Evolutionary conservation across 2,329 filamentous ascomycete genomes (phyloP).

Genomic region (Epicoccum sorghinum): DNA sequence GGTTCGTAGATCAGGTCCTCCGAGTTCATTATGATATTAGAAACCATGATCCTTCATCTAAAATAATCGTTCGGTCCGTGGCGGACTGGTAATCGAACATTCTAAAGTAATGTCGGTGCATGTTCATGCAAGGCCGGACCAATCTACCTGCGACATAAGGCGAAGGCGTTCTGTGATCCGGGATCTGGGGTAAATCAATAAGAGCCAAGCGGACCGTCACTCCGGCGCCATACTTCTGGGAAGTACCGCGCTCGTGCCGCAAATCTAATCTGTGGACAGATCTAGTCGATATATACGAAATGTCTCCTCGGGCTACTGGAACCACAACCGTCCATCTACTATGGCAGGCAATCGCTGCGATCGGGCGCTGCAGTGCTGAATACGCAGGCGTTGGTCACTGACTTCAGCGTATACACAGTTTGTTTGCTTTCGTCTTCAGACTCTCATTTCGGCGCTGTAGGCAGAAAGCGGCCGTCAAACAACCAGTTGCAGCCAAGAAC

Average conservation of each 20-base stretch:
- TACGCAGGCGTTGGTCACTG: too few species aligned
- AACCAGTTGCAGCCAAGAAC: constrained; percentile 3
- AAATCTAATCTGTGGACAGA: too few species aligned
- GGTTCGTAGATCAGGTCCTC: neutral
- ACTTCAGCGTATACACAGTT: too few species aligned
- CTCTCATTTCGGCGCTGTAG: constrained; percentile 9
- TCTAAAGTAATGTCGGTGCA: constrained; percentile 8
- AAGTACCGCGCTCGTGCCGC: neutral
- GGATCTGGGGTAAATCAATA: constrained; percentile 11
- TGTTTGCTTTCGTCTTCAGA: neutral
- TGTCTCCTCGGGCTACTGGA: too few species aligned
- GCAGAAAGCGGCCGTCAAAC: constrained; percentile 8
- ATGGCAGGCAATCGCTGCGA: too few species aligned
- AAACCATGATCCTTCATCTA: constrained; percentile 13
- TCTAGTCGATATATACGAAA: too few species aligned
- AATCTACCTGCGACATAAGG: constrained; percentile 13
- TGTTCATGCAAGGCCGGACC: neutral
- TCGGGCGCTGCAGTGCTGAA: too few species aligned
- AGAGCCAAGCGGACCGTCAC: constrained; percentile 7
- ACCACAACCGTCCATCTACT: too few species aligned
- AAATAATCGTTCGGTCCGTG: neutral
- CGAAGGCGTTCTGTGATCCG: constrained; percentile 1
- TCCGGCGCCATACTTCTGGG: constrained; percentile 1
- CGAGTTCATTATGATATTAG: neutral
- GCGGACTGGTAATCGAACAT: neutral